These are phyloP conservation scores for Coemansia sp. DNA, from an alignment of 192 early-diverging fungal species.

Conservation along the genomic window DNA sequence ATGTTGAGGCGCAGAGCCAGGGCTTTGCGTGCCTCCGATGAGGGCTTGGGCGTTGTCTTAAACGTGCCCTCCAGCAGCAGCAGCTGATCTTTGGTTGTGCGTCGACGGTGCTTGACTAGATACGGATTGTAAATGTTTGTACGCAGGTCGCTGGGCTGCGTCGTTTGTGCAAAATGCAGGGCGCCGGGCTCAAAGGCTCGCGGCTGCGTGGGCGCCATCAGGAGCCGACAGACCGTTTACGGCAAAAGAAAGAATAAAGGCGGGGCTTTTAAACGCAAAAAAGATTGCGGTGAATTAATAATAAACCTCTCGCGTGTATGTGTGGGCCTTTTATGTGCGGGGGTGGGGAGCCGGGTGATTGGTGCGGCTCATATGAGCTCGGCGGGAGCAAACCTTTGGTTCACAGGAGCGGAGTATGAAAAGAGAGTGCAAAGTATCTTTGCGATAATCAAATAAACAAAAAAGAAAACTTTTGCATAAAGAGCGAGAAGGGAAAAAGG, in stretches of 20 bases:
- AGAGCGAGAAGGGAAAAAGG: neutral
- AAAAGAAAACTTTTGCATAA: neutral
- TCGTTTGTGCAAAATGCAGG: too few species aligned
- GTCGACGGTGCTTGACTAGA: conserved; percentile 70
- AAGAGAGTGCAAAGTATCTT: too few species aligned
- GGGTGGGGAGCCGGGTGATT: too few species aligned
- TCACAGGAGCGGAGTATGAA: too few species aligned
- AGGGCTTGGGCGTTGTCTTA: conserved; percentile 67
- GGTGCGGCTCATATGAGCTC: too few species aligned
- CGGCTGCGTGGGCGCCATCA: conserved; percentile 1
- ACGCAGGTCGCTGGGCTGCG: conserved; percentile 55
- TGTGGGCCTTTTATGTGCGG: too few species aligned
- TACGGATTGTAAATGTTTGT: conserved; percentile 73
- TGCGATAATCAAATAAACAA: conserved; percentile 2
- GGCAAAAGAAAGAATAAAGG: too few species aligned
- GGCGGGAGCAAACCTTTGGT: too few species aligned
- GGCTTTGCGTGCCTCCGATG: conserved; percentile 55
- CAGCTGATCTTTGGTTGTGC: conserved; percentile 70
- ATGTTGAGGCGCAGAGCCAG: conserved; percentile 62
- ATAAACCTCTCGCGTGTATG: too few species aligned
- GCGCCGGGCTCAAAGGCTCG: neutral
- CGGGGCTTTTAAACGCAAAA: too few species aligned
- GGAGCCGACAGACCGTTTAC: too few species aligned
- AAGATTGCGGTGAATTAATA: too few species aligned
- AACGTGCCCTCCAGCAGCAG: conserved; percentile 68